Conservation (phyloP, 257 asterid genomes). For the Gardenia jasminoides region DNA sequence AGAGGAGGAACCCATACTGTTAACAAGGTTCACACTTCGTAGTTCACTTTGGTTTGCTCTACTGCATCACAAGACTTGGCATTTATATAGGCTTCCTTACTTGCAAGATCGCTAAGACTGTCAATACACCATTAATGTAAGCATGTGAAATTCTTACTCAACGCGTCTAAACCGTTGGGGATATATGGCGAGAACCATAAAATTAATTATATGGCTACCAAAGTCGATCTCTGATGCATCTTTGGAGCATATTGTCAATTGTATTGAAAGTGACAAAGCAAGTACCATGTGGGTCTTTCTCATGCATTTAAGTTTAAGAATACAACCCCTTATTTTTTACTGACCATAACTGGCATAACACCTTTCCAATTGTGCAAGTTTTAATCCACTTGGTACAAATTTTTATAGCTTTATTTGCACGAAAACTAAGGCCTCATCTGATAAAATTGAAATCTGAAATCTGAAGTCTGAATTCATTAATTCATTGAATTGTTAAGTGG, state of each 20-base stretch:
- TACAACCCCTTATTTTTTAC: too few relatives aligned
- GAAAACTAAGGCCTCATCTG: too few relatives aligned
- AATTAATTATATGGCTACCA: not conserved
- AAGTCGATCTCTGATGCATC: not conserved
- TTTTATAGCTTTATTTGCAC: too few relatives aligned
- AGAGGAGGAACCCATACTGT: not conserved
- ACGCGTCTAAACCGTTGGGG: slow-evolving; percentile 9
- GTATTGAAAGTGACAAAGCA: not conserved
- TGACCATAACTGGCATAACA: too few relatives aligned
- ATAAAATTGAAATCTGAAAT: too few relatives aligned
- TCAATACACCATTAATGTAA: not conserved
- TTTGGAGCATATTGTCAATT: not conserved
- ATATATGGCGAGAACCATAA: not conserved
- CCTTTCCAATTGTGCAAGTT: too few relatives aligned
- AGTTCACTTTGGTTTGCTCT: not conserved
- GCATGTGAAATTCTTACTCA: not conserved
- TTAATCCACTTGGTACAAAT: too few relatives aligned
- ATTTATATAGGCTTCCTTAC: slow-evolving; percentile 2
- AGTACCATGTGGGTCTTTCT: not conserved
- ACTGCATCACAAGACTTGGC: not conserved
- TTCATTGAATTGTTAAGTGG: too few relatives aligned
- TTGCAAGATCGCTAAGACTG: not conserved
- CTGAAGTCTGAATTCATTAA: too few relatives aligned
- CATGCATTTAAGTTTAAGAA: too few relatives aligned
- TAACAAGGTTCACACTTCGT: not conserved